These are phyloP conservation scores for Mycena galopus DNA, from an alignment of 768 basidiomycete genomes.

Conservation along the genomic window DNA sequence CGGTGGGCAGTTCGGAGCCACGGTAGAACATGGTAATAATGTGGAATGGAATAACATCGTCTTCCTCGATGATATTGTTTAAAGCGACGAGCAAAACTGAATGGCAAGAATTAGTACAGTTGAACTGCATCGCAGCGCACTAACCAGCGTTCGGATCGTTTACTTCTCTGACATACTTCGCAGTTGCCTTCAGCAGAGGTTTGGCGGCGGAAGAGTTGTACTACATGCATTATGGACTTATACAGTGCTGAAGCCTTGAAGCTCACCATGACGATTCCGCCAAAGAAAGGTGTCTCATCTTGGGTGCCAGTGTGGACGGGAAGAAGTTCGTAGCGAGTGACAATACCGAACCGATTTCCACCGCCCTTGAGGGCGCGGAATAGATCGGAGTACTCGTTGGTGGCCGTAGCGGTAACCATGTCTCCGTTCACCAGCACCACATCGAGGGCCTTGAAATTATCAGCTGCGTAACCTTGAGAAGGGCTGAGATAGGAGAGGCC, in stretches of 20 bases:
- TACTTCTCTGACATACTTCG: neutral
- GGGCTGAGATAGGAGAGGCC: slow-evolving; percentile 57
- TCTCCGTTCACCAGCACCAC: slow-evolving; percentile 58
- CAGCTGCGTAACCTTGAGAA: slow-evolving; percentile 55
- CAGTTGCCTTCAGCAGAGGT: neutral
- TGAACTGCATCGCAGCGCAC: neutral
- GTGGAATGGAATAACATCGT: slow-evolving; percentile 49
- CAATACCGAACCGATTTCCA: slow-evolving; percentile 60
- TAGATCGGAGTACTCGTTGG: slow-evolving; percentile 56
- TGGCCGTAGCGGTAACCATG: slow-evolving; percentile 56
- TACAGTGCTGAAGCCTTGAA: neutral
- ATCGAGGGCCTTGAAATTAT: slow-evolving; percentile 53
- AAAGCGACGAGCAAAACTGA: slow-evolving; percentile 40
- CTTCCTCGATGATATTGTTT: slow-evolving; percentile 39
- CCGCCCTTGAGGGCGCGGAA: slow-evolving; percentile 61
- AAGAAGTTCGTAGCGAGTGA: slow-evolving; percentile 56
- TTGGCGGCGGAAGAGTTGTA: neutral
- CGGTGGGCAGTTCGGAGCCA: slow-evolving; percentile 48
- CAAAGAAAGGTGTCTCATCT: slow-evolving; percentile 46
- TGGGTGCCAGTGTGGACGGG: slow-evolving; percentile 55
- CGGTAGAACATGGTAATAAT: slow-evolving; percentile 19
- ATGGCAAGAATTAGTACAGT: neutral
- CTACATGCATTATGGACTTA: neutral
- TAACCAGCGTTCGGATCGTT: neutral
- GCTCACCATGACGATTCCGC: neutral